Percentiles rank a stretch among this genome's conserved stretches.
Evolutionary conservation across 768 basidiomycete species (phyloP).

Genomic region (Hygrophorus pudorinus): DNA sequence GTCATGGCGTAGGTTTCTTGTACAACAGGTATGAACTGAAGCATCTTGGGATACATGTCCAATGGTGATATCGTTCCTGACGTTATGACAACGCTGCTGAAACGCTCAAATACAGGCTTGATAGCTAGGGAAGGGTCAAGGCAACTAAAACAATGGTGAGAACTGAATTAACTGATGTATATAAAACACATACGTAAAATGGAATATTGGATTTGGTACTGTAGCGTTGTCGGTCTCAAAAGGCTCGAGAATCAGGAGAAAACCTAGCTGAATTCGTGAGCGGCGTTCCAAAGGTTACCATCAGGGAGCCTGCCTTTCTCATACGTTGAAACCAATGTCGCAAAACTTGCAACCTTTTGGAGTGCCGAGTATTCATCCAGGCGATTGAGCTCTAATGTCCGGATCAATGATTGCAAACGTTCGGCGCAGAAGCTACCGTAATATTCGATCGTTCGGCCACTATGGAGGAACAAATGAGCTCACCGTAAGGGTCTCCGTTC

Average conservation of each 20-base stretch:
- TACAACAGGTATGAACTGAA: constrained; percentile 94
- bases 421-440: constrained; percentile 85
- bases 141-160: constrained; percentile 46
- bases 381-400: constrained; percentile 81
- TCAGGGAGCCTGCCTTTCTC: constrained; percentile 68
- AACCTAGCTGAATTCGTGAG: constrained; percentile 42
- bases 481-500: constrained; percentile 88
- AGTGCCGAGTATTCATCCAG: constrained; percentile 87
- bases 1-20: constrained; percentile 99
- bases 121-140: constrained; percentile 97
- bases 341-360: constrained; percentile 94
- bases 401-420: constrained; percentile 85
- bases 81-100: constrained; percentile 96
- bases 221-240: constrained; percentile 99
- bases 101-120: constrained; percentile 95
- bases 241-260: constrained; percentile 92
- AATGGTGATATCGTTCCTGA: constrained; percentile 97
- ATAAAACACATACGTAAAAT: constrained; percentile 66
- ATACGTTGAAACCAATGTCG: constrained; percentile 94
- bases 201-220: constrained; percentile 97
- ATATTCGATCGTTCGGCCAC: constrained; percentile 3
- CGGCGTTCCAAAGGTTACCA: background rate
- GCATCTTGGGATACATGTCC: constrained; percentile 99
- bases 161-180: background rate
- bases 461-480: constrained; percentile 13